A percentile compares a stretch with the other conserved stretches of the same genome.
phyloP scores from a whole-genome alignment of 495 filamentous ascomycete species.

The Podospora pseudopauciseta region DNA sequence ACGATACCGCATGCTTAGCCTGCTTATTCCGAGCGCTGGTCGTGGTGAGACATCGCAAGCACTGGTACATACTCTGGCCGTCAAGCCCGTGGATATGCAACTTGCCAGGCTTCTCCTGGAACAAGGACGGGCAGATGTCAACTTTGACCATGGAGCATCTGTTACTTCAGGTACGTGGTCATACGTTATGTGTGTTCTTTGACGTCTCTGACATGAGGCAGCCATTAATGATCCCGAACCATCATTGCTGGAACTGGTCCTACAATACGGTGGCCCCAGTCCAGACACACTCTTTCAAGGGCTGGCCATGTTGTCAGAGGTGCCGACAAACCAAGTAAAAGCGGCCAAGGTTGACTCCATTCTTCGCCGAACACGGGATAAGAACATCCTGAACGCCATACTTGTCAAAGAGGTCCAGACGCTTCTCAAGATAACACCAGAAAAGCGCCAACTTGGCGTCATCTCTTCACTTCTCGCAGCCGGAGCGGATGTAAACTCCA shows the following conservation, averaged over 20 bases:
- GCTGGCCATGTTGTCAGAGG: constrained; percentile 31
- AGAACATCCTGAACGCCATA: constrained; percentile 32
- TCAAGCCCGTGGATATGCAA: constrained; percentile 37
- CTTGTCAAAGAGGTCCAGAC: constrained; percentile 42
- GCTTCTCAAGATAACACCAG: constrained; percentile 29
- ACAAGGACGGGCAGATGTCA: constrained; percentile 43
- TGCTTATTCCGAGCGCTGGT: constrained; percentile 37
- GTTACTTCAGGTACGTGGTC: constrained; percentile 28
- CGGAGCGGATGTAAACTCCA: constrained; percentile 44
- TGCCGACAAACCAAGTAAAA: constrained; percentile 36
- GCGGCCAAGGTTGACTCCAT: constrained; percentile 36
- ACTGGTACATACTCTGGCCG: constrained; percentile 30
- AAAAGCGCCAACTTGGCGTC: constrained; percentile 30
- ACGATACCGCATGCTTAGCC: constrained; percentile 38
- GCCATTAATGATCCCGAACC: constrained; percentile 37
- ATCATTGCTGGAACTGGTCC: constrained; percentile 40
- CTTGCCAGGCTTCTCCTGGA: constrained; percentile 39
- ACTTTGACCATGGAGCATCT: constrained; percentile 36
- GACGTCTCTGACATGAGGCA: constrained; percentile 14
- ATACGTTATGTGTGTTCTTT: not conserved
- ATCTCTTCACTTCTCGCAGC: constrained; percentile 38
- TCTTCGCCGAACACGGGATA: constrained; percentile 35
- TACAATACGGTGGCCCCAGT: constrained; percentile 38
- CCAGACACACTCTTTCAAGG: constrained; percentile 32
- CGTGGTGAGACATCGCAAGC: constrained; percentile 38